These are phyloP conservation scores for Rubia peregrina DNA, from an alignment of 305 asterid species.

Conservation along the genomic window DNA sequence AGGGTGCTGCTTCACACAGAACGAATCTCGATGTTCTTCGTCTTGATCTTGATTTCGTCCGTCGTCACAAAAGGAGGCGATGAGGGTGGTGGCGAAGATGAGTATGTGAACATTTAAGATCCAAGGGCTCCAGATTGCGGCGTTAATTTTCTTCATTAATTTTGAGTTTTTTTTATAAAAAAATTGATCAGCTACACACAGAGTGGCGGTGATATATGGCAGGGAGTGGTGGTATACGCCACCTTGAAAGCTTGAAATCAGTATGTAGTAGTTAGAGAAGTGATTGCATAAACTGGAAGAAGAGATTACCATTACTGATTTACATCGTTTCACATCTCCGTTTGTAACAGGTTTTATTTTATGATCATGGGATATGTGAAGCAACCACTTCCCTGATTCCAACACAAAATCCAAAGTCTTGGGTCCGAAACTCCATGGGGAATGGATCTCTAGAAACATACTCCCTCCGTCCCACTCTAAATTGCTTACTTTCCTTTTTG, in stretches of 20 bases:
- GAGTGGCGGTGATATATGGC: too few species aligned
- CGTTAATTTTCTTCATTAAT: too few species aligned
- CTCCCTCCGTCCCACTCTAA: too few species aligned
- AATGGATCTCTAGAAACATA: too few species aligned
- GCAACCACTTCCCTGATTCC: conserved; percentile 29
- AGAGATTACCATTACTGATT: background rate
- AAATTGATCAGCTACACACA: too few species aligned
- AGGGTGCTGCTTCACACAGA: conserved; percentile 57
- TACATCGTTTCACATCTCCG: background rate
- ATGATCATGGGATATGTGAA: conserved; percentile 19
- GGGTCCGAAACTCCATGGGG: too few species aligned
- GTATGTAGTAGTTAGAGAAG: background rate
- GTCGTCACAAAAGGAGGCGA: conserved; percentile 11
- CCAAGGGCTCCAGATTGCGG: too few species aligned
- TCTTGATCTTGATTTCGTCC: conserved; percentile 11
- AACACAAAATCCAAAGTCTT: too few species aligned
- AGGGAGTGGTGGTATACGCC: too few species aligned
- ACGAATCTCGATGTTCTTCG: conserved; percentile 37
- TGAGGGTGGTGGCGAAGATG: conserved; percentile 24
- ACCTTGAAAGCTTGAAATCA: background rate
- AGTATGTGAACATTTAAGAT: too few species aligned
- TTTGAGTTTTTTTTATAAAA: too few species aligned
- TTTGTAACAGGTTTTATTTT: conserved; percentile 41
- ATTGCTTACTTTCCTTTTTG: too few species aligned
- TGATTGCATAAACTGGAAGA: background rate